These are phyloP conservation scores for Pestalotiopsis sp. DNA, from an alignment of 2,329 filamentous ascomycete species.

Conservation along the genomic window DNA sequence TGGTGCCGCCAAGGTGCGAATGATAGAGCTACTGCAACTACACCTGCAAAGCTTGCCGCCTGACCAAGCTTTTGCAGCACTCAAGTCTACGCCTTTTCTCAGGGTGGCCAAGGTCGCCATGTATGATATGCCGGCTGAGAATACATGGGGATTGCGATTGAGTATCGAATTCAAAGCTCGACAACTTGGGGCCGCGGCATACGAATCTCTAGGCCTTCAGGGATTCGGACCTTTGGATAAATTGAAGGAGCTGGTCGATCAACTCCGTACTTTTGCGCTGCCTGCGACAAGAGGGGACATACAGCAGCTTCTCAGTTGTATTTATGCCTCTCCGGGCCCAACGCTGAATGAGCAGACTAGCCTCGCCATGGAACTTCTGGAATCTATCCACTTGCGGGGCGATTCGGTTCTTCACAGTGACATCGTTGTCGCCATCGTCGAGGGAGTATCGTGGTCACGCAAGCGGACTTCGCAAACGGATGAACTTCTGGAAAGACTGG, in stretches of 20 bases:
- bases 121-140: slow-evolving; percentile 27
- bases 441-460: slow-evolving; percentile 37
- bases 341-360: slow-evolving; percentile 31
- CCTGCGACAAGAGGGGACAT: slow-evolving; percentile 37
- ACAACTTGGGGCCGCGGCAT: slow-evolving; percentile 15
- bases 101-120: slow-evolving; percentile 29
- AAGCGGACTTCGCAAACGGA: slow-evolving; percentile 35
- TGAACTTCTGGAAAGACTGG: slow-evolving; percentile 46
- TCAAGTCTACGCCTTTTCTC: slow-evolving; percentile 19
- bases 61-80: neutral
- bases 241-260: slow-evolving; percentile 32
- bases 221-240: slow-evolving; percentile 20
- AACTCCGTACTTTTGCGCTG: slow-evolving; percentile 42
- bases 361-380: slow-evolving; percentile 45
- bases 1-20: slow-evolving; percentile 24
- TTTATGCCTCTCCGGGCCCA: slow-evolving; percentile 33
- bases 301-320: slow-evolving; percentile 38
- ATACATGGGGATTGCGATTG: slow-evolving; percentile 37
- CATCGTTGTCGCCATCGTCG: slow-evolving; percentile 51
- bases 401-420: slow-evolving; percentile 45
- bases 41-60: slow-evolving; percentile 21
- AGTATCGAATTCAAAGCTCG: slow-evolving; percentile 30
- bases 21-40: slow-evolving; percentile 26
- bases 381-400: slow-evolving; percentile 48
- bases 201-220: slow-evolving; percentile 18